A percentile compares a stretch with the other conserved stretches of the same genome.
These are phyloP conservation scores for Ramaria rubella DNA, from an alignment of 768 basidiomycete genomes.

Conservation along the genomic window DNA sequence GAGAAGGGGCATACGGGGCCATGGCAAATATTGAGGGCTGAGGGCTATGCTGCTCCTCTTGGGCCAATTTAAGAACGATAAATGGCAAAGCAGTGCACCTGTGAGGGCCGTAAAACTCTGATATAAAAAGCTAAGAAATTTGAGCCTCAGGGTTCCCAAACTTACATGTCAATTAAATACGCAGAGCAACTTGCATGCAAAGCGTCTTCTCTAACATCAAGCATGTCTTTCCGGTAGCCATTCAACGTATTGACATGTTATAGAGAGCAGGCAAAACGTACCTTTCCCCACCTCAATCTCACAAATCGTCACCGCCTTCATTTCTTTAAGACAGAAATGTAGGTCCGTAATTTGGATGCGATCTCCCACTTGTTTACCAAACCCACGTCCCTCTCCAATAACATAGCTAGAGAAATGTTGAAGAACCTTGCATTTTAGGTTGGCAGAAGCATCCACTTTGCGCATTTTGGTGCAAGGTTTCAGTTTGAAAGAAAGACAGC, in stretches of 20 bases:
- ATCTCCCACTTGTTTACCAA: not conserved
- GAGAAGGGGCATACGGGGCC: constrained; percentile 1
- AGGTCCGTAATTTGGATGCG: not conserved
- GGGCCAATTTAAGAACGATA: not conserved
- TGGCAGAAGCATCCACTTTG: not conserved
- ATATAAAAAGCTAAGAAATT: not conserved
- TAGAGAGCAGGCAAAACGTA: not conserved
- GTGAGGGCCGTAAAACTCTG: too few relatives aligned
- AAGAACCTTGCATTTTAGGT: not conserved
- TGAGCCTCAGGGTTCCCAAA: not conserved
- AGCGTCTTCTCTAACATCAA: not conserved
- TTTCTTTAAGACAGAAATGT: not conserved
- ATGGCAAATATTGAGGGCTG: not conserved
- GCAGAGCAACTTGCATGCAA: not conserved
- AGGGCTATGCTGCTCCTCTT: not conserved
- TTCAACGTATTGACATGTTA: too few relatives aligned
- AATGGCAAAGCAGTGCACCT: constrained; percentile 3
- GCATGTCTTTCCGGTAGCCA: not conserved
- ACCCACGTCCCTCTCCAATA: not conserved
- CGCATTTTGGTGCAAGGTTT: too few relatives aligned
- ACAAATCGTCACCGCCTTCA: not conserved
- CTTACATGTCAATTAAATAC: constrained; percentile 2
- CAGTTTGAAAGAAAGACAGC: too few relatives aligned
- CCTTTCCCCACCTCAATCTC: not conserved
- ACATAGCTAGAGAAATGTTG: constrained; percentile 1